Conservation (phyloP, 176 grass and related monocot genomes). For the Oryza coarctata region DNA sequence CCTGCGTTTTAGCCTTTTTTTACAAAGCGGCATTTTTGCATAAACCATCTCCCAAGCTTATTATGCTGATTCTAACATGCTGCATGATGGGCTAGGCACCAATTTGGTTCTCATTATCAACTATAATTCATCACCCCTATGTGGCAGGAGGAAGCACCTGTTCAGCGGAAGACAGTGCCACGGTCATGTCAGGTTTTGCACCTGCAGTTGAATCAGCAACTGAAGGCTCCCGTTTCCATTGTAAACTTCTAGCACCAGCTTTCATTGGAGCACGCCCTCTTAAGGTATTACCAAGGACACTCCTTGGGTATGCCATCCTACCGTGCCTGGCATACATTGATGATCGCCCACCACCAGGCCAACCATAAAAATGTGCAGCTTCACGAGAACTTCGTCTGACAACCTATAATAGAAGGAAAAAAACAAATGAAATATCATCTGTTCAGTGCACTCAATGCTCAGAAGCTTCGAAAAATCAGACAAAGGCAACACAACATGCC, state of each 20-base stretch:
- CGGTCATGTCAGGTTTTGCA: constrained; percentile 44
- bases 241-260: constrained; percentile 86
- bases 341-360: constrained; percentile 51
- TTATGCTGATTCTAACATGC: constrained; percentile 23
- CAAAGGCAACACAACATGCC: constrained; percentile 4
- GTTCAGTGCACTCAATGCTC: neutral
- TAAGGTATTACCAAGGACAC: constrained; percentile 48
- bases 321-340: constrained; percentile 55
- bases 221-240: constrained; percentile 82
- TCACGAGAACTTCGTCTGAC: constrained; percentile 75
- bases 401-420: constrained; percentile 55
- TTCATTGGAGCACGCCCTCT: constrained; percentile 60
- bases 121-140: constrained; percentile 30
- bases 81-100: neutral
- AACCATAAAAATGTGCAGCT: constrained; percentile 77
- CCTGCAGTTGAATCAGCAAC: constrained; percentile 36
- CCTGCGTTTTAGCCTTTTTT: constrained; percentile 27
- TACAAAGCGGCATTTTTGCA: constrained; percentile 34
- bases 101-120: constrained; percentile 34
- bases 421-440: neutral
- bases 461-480: neutral
- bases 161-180: constrained; percentile 39
- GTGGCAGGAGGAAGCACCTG: constrained; percentile 51
- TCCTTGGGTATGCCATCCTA: constrained; percentile 65
- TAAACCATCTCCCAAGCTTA: constrained; percentile 28